phyloP scores from a whole-genome alignment of 805 yeast species.

The Myxozyma vanderwaltii region DNA sequence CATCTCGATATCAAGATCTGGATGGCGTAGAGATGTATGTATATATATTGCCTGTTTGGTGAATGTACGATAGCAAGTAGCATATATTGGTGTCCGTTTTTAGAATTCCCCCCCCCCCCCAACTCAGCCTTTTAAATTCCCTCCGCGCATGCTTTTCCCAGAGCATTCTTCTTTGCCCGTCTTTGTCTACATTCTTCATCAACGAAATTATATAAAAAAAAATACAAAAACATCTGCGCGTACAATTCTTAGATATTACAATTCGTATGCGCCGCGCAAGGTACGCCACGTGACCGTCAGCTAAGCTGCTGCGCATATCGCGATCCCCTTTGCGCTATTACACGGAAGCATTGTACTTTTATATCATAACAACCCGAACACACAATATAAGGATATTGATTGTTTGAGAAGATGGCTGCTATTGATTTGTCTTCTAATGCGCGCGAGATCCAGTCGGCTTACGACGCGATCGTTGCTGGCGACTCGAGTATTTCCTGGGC shows the following conservation, averaged over 20 bases:
- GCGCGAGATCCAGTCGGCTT: constrained; percentile 46
- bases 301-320: background rate
- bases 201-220: no score
- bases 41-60: no score
- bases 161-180: no score
- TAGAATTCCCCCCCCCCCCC: no score
- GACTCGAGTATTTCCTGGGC: constrained; percentile 73
- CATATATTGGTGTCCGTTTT: no score
- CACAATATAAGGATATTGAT: background rate
- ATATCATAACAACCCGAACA: background rate
- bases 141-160: no score
- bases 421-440: constrained; percentile 32
- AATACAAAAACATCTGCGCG: no score
- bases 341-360: no score
- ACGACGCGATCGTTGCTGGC: constrained; percentile 77
- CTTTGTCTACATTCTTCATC: no score
- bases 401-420: constrained; percentile 19
- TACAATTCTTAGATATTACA: no score
- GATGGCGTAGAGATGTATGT: constrained; percentile 38
- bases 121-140: no score
- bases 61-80: no score
- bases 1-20: constrained; percentile 60
- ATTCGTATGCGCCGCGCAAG: background rate
- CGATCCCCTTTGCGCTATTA: background rate
- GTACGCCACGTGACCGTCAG: background rate